These are phyloP conservation scores for Candida yuanshanica DNA, from an alignment of 805 yeast genomes.

Conservation along the genomic window DNA sequence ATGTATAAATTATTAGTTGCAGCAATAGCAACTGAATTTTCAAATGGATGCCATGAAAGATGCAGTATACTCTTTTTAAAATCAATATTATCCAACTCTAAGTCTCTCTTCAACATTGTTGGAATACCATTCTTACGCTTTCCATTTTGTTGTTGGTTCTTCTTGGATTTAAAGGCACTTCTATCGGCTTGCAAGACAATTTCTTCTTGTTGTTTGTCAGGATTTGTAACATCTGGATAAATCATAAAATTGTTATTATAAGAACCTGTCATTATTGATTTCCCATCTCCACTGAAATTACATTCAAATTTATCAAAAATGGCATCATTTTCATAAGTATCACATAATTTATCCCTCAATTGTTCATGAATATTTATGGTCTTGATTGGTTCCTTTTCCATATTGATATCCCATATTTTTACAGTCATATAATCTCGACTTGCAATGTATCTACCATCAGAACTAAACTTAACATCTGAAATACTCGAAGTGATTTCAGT, in stretches of 20 bases:
- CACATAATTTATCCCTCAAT: constrained; percentile 87
- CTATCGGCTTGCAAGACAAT: constrained; percentile 95
- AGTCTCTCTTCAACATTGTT: constrained; percentile 38
- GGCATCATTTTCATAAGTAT: constrained; percentile 97
- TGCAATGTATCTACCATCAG: constrained; percentile 92
- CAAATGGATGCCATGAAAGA: constrained; percentile 97
- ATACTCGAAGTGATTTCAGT: constrained; percentile 95
- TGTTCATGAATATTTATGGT: constrained; percentile 95
- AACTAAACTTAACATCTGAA: constrained; percentile 86
- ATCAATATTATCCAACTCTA: constrained; percentile 64
- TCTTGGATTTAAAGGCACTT: constrained; percentile 85
- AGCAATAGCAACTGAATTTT: constrained; percentile 95
- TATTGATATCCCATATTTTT: constrained; percentile 95
- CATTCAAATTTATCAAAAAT: constrained; percentile 98
- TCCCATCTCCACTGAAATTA: constrained; percentile 88
- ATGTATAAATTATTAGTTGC: constrained; percentile 93
- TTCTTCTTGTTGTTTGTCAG: constrained; percentile 35
- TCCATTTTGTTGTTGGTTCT: constrained; percentile 30
- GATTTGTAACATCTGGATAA: constrained; percentile 73
- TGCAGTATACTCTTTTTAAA: constrained; percentile 93
- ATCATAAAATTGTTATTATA: constrained; percentile 96
- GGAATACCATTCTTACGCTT: constrained; percentile 30
- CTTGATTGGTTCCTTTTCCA: constrained; percentile 92
- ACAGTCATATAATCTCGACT: constrained; percentile 96
- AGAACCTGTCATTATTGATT: constrained; percentile 92